Evolutionary conservation across 2,329 filamentous ascomycete genomes (phyloP), one percentile per base, ranked within the genome.

Genomic region (Parasarocladium wereldwijsianum): DNA sequence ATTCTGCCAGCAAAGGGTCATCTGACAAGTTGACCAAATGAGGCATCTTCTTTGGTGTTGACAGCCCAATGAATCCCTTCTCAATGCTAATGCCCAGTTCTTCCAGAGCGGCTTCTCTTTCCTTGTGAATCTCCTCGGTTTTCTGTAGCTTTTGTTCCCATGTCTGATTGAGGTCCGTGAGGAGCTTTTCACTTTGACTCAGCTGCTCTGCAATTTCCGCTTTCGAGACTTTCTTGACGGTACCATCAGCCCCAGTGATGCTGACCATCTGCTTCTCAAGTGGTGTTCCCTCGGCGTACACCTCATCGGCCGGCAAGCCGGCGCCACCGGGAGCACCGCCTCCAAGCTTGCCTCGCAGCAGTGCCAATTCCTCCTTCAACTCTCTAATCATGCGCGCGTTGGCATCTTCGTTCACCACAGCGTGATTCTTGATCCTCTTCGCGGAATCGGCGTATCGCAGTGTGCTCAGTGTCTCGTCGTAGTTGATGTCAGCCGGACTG

Each of bases 371-470:
- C 52, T 98, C 90, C 51, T 98, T 98, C 38, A 98, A 63, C 50
- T 98, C 90, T 52, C 90, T 71, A 39, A 98, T 96, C 90, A 98
- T 98, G 43, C 90, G 80, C 36, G 90, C 90, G 49, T 98, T 98
- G 26, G 90, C 87, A 56, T 98, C 90, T 53, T 98, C 90, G 60
- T 98, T 98, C 53, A 98, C 81, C 29, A 98, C 90, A 34, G 90
- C 90, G 53, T 98, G 90, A 59, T 98, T 98, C 83, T 96, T 96
- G 67, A 98, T 98, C 44, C 90, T 76, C 60, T 98, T 98, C 16
- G 90, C 90, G 6, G 85, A 94, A 50, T 98, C 87, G 33, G 92
- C 90, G 54, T 98, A 98, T 46, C 92, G 75, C 17, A 98, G 65
- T 1, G 90, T 98, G 50, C 86, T 90, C 12, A 98, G 65, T 1